Percentiles rank a stretch among this genome's conserved stretches.
phyloP scores from a whole-genome alignment of 257 asterid genomes.

The Ligustrum vulgare region DNA sequence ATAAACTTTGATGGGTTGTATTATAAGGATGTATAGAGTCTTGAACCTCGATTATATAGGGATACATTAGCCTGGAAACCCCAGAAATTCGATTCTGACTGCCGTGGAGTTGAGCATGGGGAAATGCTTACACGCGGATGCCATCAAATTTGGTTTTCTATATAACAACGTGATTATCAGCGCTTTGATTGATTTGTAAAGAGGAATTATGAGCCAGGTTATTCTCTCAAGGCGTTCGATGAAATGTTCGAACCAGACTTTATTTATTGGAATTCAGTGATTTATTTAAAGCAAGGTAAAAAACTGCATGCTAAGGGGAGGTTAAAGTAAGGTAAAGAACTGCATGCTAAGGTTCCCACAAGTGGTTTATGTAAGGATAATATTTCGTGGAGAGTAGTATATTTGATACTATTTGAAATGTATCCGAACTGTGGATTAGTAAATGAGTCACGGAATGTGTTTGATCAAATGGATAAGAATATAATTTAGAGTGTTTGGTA shows the following conservation, averaged over 20 bases:
- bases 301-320: too few relatives aligned
- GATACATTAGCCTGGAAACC: slow-evolving; percentile 52
- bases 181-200: slow-evolving; percentile 81
- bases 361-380: slow-evolving; percentile 49
- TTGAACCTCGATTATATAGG: slow-evolving; percentile 84
- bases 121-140: slow-evolving; percentile 53
- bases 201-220: slow-evolving; percentile 37
- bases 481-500: too few relatives aligned
- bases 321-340: slow-evolving; percentile 63
- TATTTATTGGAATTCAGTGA: slow-evolving; percentile 71
- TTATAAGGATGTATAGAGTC: slow-evolving; percentile 72
- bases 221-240: slow-evolving; percentile 50
- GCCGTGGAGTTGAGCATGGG: slow-evolving; percentile 52
- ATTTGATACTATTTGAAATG: slow-evolving; percentile 79
- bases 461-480: slow-evolving; percentile 61
- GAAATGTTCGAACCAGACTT: slow-evolving; percentile 76
- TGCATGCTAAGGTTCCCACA: slow-evolving; percentile 50
- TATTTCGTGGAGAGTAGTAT: slow-evolving; percentile 60
- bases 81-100: slow-evolving; percentile 41
- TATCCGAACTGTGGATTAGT: slow-evolving; percentile 66
- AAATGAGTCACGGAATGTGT: slow-evolving; percentile 54
- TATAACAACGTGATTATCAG: slow-evolving; percentile 52
- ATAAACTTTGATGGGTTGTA: slow-evolving; percentile 48
- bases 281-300: too few relatives aligned
- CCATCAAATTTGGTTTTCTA: slow-evolving; percentile 49